phyloP scores from a whole-genome alignment of 257 asterid species.

The Pogostemon cablin region DNA sequence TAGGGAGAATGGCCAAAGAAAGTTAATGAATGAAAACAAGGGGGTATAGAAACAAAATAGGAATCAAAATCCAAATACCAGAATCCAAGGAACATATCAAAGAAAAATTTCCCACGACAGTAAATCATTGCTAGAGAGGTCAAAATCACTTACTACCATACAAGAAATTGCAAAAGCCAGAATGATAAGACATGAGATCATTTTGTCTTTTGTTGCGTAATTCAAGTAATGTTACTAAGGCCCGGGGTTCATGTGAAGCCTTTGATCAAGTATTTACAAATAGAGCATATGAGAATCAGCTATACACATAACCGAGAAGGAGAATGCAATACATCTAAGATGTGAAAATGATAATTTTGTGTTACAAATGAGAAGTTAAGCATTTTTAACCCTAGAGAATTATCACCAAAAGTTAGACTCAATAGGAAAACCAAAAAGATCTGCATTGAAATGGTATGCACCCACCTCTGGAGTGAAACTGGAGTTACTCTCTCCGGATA shows the following conservation, averaged over 20 bases:
- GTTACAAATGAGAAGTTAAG: not conserved
- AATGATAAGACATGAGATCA: no score
- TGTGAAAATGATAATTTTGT: not conserved
- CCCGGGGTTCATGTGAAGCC: not conserved
- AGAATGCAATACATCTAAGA: no score
- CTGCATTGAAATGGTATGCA: not conserved
- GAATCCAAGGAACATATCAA: not conserved
- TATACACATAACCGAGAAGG: not conserved
- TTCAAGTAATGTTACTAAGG: not conserved
- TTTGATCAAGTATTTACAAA: not conserved
- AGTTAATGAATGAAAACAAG: conserved; percentile 1
- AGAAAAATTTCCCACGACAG: no score
- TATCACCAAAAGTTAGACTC: not conserved
- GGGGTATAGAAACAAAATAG: conserved; percentile 1
- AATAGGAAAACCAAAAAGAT: not conserved
- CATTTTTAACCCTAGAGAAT: not conserved
- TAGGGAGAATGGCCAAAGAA: conserved; percentile 9
- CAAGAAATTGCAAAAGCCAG: no score
- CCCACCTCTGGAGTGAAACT: conserved; percentile 77
- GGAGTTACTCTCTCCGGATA: conserved; percentile 52
- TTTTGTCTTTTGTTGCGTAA: no score
- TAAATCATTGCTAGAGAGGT: not conserved
- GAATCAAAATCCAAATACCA: not conserved
- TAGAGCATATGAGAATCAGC: not conserved
- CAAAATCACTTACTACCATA: no score